Evolutionary conservation across 768 basidiomycete genomes (phyloP).

Genomic region (Ephemerocybe angulata): DNA sequence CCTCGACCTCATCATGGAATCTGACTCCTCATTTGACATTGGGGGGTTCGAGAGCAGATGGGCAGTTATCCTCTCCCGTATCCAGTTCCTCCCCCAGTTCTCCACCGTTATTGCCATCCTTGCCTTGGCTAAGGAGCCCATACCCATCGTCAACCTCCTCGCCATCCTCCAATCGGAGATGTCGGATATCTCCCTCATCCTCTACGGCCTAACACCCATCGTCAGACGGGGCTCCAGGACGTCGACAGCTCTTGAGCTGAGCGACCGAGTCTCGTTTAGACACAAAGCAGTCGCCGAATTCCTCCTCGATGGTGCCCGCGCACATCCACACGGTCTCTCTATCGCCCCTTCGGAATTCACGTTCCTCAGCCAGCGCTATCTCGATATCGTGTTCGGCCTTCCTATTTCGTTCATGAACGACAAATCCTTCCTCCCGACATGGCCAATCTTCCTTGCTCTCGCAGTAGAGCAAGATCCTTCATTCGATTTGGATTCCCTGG

Average conservation of each 20-base stretch:
- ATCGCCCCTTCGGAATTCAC: neutral
- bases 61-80: neutral
- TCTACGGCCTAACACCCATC: neutral
- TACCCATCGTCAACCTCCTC: neutral
- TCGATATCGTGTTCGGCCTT: neutral
- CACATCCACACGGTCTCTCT: neutral
- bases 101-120: neutral
- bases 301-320: neutral
- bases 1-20: neutral
- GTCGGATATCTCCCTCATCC: neutral
- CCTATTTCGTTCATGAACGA: neutral
- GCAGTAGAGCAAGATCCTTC: neutral
- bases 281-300: neutral
- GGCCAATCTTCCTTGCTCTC: neutral
- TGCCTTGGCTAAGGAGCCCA: neutral
- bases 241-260: neutral
- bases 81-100: neutral
- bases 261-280: neutral
- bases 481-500: neutral
- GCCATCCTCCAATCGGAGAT: neutral
- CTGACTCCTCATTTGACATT: neutral
- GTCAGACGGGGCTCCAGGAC: neutral
- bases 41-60: neutral
- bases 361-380: neutral
- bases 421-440: neutral